These are phyloP conservation scores for Cercospora sp. DNA, from an alignment of 2,329 filamentous ascomycete genomes.

Conservation along the genomic window DNA sequence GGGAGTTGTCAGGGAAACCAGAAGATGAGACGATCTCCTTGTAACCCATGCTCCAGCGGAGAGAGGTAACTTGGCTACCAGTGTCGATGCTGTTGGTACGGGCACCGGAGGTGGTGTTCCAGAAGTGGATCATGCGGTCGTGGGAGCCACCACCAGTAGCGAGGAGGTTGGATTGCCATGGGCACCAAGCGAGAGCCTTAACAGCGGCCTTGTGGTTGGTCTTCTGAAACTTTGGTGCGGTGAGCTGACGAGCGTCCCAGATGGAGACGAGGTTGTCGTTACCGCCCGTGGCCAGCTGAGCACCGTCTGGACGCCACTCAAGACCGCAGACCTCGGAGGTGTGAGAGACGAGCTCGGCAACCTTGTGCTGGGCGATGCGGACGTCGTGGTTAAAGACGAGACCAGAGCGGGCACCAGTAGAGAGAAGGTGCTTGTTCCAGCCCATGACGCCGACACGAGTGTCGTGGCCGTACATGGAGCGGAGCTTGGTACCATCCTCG, in stretches of 20 bases:
- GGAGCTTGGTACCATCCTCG: conserved; percentile 89
- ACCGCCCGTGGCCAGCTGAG: conserved; percentile 93
- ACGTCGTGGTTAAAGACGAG: conserved; percentile 99
- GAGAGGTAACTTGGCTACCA: conserved; percentile 92
- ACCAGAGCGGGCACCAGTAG: conserved; percentile 89
- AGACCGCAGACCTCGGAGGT: conserved; percentile 97
- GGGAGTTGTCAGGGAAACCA: conserved; percentile 97
- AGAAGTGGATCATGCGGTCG: conserved; percentile 98
- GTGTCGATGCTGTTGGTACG: conserved; percentile 99
- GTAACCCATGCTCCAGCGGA: conserved; percentile 95
- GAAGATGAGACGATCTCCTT: conserved; percentile 97
- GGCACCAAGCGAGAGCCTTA: conserved; percentile 98
- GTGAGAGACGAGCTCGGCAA: conserved; percentile 94
- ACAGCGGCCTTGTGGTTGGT: conserved; percentile 99
- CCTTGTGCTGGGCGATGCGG: conserved; percentile 95
- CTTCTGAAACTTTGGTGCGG: conserved; percentile 97
- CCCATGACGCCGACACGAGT: conserved; percentile 97
- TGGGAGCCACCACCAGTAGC: conserved; percentile 95
- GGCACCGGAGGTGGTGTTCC: conserved; percentile 97
- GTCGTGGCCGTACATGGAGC: conserved; percentile 98
- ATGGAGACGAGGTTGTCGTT: conserved; percentile 99
- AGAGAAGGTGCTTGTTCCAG: conserved; percentile 98
- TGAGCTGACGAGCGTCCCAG: conserved; percentile 93
- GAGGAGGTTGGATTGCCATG: conserved; percentile 96
- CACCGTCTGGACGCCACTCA: conserved; percentile 95